phyloP scores from a whole-genome alignment of 2,329 filamentous ascomycete genomes.

The Colletotrichum tofieldiae region DNA sequence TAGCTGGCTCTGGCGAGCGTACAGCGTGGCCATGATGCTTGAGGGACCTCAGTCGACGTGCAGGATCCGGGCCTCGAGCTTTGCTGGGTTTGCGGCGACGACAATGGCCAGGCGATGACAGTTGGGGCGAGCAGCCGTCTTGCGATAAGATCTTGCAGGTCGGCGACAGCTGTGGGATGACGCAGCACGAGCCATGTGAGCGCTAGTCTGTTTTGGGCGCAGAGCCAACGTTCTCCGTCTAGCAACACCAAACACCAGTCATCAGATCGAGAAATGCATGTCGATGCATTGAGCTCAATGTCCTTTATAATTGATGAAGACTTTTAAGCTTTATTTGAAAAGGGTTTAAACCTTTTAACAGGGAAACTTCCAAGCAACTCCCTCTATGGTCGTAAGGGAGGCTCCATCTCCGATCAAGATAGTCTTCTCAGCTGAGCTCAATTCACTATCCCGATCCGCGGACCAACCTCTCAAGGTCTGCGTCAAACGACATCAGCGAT shows the following conservation, averaged over 20 bases:
- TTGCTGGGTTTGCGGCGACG: conserved; percentile 26
- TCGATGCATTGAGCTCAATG: neutral
- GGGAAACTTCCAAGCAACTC: no score
- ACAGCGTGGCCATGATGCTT: conserved; percentile 53
- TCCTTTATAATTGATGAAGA: no score
- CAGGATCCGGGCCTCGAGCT: conserved; percentile 18
- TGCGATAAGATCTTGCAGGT: conserved; percentile 38
- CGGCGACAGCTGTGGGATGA: conserved; percentile 35
- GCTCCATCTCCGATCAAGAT: no score
- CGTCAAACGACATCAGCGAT: no score
- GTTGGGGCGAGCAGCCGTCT: conserved; percentile 2
- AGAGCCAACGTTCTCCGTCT: neutral
- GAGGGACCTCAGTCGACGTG: conserved; percentile 22
- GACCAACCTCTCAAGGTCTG: no score
- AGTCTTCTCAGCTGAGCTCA: no score
- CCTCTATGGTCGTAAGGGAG: no score
- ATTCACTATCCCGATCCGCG: no score
- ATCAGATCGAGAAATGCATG: neutral
- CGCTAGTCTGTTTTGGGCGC: conserved; percentile 35
- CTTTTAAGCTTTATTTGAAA: neutral
- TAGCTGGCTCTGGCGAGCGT: conserved; percentile 54
- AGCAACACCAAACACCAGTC: neutral
- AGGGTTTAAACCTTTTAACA: no score
- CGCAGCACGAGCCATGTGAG: conserved; percentile 35
- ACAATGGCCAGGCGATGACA: conserved; percentile 30